Percentiles rank a stretch among this genome's conserved stretches.
These are phyloP conservation scores for Aspergillus fructus DNA, from an alignment of 2,329 filamentous ascomycete genomes.

Conservation along the genomic window DNA sequence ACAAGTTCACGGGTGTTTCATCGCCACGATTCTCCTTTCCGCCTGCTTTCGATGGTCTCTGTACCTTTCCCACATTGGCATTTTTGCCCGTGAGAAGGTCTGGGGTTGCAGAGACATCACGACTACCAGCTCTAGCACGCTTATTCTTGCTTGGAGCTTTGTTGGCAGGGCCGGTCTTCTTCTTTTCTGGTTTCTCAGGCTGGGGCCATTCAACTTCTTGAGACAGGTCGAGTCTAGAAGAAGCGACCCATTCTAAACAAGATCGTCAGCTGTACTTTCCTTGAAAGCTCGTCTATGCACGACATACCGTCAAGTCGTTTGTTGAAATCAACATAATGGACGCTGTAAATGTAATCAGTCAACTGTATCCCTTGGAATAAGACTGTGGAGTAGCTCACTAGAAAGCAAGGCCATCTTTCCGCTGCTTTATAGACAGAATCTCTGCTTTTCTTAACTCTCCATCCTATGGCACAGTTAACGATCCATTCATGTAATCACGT, in stretches of 20 bases:
- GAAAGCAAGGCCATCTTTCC: conserved; percentile 83
- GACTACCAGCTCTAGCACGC: conserved; percentile 45
- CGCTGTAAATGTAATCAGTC: conserved; percentile 44
- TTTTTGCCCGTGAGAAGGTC: conserved; percentile 52
- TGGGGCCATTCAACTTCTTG: conserved; percentile 96
- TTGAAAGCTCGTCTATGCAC: background rate
- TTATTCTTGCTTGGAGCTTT: conserved; percentile 63
- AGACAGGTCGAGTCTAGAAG: conserved; percentile 77
- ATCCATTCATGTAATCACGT: conserved; percentile 29
- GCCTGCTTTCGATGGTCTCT: conserved; percentile 55
- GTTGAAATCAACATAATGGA: conserved; percentile 98
- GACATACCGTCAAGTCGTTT: conserved; percentile 66
- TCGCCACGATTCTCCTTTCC: conserved; percentile 61
- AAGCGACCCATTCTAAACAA: conserved; percentile 80
- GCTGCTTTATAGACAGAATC: conserved; percentile 89
- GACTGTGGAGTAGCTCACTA: conserved; percentile 53
- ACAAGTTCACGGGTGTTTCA: conserved; percentile 34
- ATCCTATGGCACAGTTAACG: conserved; percentile 50
- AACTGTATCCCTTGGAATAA: background rate
- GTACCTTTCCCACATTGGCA: conserved; percentile 45
- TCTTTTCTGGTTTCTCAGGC: conserved; percentile 85
- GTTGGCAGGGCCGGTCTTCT: conserved; percentile 62
- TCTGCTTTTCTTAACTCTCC: conserved; percentile 87
- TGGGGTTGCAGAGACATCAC: conserved; percentile 58
- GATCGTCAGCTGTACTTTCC: conserved; percentile 33